Evolutionary conservation across 257 asterid species (phyloP), one percentile per base, ranked within the genome.

Genomic region (Solanum gandarillasii): DNA sequence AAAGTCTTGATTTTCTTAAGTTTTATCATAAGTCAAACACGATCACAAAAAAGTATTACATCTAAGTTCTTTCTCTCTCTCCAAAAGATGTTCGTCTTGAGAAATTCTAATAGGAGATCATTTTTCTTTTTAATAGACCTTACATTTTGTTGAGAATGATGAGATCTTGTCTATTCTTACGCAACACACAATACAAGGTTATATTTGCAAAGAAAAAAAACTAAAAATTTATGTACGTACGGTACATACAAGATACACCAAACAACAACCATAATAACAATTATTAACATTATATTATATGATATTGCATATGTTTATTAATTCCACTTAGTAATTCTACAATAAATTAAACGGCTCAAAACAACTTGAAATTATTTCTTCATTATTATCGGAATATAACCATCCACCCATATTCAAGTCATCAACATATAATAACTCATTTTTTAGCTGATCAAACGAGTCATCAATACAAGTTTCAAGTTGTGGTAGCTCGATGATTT

Each of bases 401-500:
- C 95, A 94, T 84, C 90, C 95, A 25, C 91, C 96, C 25, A 87
- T 85, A 16, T 52, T 52, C 78, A 71, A 31, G 39, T 71, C 62
- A 16, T 94, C 95, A 5, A 83, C 75, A 86, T 91, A 93, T 29
- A 93, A 94, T 4, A 90, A 90, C 25, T 95, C 95, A 29, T 46
- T 87, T 14, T 16, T 71, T 71, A 71, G 78, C 1, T 71, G n/a
- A 86, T 90, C 89, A 83, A 89, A 70, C 55, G 91, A 94, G 84
- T 88, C 14, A 58, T 31, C 39, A 71, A 76, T 92, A 74, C 87
- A 79, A 79, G 95, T 58, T 0, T 91, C 98, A 41, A 95, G 84
- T 46, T 88, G 92, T 86, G 98, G 98, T 87, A 95, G 76, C 93
- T 93, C 98, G 1, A 93, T 92, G 83, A 94, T 94, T 88, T 95